phyloP scores from a whole-genome alignment of 1,284 basidiomycete genomes.

The Heterobasidion annosum region DNA sequence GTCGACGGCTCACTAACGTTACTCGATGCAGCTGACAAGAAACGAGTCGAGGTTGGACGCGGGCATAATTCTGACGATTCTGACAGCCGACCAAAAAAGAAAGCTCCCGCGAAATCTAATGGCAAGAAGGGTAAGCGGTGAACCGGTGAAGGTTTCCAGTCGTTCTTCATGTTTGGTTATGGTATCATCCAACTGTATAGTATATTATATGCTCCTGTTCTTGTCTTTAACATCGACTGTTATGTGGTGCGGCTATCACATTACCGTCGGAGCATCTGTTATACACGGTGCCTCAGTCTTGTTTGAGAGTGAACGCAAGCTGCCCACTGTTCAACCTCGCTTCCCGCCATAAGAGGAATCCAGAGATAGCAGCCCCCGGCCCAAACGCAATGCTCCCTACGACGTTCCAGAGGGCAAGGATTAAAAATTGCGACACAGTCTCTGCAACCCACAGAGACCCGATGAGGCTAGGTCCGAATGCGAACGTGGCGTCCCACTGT shows the following conservation, averaged over 20 bases:
- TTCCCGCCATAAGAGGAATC: slow-evolving; percentile 34
- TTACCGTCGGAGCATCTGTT: neutral
- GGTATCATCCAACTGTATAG: neutral
- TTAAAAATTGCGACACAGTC: slow-evolving; percentile 7
- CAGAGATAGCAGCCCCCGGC: slow-evolving; percentile 33
- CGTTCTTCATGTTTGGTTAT: neutral
- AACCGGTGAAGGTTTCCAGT: neutral
- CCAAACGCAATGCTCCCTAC: slow-evolving; percentile 26
- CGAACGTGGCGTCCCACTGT: slow-evolving; percentile 34
- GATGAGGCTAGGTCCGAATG: slow-evolving; percentile 23
- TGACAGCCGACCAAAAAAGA: slow-evolving; percentile 56
- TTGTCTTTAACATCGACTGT: neutral
- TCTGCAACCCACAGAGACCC: slow-evolving; percentile 34
- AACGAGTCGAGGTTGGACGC: slow-evolving; percentile 39
- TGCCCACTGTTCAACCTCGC: slow-evolving; percentile 14
- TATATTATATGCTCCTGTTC: neutral
- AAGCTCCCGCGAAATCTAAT: slow-evolving; percentile 32
- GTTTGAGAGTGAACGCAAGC: neutral
- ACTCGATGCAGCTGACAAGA: slow-evolving; percentile 50
- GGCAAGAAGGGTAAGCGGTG: slow-evolving; percentile 23
- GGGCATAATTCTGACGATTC: slow-evolving; percentile 58
- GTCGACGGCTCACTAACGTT: neutral
- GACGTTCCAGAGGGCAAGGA: slow-evolving; percentile 23
- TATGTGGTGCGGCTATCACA: neutral
- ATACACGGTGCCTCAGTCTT: neutral